Percentiles rank a stretch among this genome's conserved stretches.
Evolutionary conservation across 495 filamentous ascomycete species (phyloP).

Genomic region (Penicillium dipodomyicola): DNA sequence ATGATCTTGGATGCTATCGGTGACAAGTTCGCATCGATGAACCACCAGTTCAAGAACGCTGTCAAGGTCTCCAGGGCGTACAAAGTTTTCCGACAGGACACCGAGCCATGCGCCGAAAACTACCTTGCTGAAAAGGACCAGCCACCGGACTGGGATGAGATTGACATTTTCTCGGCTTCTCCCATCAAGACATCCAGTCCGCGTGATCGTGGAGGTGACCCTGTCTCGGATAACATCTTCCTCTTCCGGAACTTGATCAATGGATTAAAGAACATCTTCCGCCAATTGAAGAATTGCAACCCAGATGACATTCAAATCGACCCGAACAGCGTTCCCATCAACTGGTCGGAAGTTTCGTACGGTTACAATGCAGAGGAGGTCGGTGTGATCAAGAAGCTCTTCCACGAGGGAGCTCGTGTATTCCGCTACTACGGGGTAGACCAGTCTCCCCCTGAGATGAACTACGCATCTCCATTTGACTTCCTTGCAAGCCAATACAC

Average conservation of each 20-base stretch:
- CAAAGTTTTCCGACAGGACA: conserved; percentile 61
- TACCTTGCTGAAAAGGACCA: conserved; percentile 78
- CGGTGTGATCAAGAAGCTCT: conserved; percentile 91
- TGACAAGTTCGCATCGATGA: conserved; percentile 98
- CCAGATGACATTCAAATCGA: conserved; percentile 65
- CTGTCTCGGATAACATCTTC: conserved; percentile 97
- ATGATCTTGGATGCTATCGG: conserved; percentile 97
- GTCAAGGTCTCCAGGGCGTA: conserved; percentile 83
- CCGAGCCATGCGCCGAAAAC: conserved; percentile 60
- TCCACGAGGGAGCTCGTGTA: conserved; percentile 91
- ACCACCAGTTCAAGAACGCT: conserved; percentile 88
- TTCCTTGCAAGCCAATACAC: conserved; percentile 92
- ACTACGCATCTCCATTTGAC: conserved; percentile 75
- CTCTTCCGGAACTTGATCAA: conserved; percentile 98
- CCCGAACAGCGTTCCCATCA: conserved; percentile 70
- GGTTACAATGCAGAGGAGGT: conserved; percentile 98
- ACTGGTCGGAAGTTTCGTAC: conserved; percentile 94
- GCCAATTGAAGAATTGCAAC: conserved; percentile 90
- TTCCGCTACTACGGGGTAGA: conserved; percentile 95
- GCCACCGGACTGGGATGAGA: conserved; percentile 92
- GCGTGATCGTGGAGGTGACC: conserved; percentile 84
- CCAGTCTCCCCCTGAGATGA: conserved; percentile 69
- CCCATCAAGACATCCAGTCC: conserved; percentile 95
- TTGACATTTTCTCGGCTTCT: conserved; percentile 93
- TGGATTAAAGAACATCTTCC: conserved; percentile 94